These are phyloP conservation scores for Leishmania martiniquensis DNA, from an alignment of 208 protist genomes.

Conservation along the genomic window DNA sequence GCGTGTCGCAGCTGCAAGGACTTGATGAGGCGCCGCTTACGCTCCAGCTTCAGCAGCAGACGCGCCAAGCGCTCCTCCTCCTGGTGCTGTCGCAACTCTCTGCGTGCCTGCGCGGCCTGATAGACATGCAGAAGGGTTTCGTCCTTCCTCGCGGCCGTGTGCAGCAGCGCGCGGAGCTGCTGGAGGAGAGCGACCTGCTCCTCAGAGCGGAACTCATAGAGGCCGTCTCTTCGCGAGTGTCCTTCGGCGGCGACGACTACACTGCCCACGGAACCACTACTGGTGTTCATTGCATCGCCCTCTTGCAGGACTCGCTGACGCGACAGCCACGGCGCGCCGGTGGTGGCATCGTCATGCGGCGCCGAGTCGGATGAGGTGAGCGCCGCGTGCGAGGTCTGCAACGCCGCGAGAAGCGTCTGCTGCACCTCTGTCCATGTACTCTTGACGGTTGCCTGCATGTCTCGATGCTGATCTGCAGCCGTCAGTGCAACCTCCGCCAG, in stretches of 20 bases:
- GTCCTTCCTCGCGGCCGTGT: constrained; percentile 58
- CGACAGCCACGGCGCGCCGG: neutral
- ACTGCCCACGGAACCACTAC: too few species aligned
- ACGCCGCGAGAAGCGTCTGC: constrained; percentile 16
- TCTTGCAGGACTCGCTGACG: constrained; percentile 3
- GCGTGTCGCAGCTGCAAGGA: constrained; percentile 22
- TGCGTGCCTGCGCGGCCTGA: constrained; percentile 41
- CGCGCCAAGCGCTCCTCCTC: constrained; percentile 25
- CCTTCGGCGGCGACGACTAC: neutral
- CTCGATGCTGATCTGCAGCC: constrained; percentile 22
- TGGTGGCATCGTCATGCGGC: neutral
- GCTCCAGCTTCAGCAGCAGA: constrained; percentile 29
- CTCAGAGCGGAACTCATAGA: constrained; percentile 13
- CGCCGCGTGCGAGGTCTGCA: constrained; percentile 26
- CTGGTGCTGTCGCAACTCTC: constrained; percentile 25
- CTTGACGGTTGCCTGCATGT: constrained; percentile 31
- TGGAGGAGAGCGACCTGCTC: constrained; percentile 37
- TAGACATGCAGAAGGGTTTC: constrained; percentile 62
- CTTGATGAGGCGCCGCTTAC: constrained; percentile 30
- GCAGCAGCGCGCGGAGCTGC: constrained; percentile 51
- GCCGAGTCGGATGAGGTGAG: neutral
- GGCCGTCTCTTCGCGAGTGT: neutral
- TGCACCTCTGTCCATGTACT: constrained; percentile 35
- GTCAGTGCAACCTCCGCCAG: constrained; percentile 27
- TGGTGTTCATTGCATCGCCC: neutral